Base-by-base conservation (phyloP, 2,329 filamentous ascomycete species). In the Hawksworthiomyces lignivorus region DNA sequence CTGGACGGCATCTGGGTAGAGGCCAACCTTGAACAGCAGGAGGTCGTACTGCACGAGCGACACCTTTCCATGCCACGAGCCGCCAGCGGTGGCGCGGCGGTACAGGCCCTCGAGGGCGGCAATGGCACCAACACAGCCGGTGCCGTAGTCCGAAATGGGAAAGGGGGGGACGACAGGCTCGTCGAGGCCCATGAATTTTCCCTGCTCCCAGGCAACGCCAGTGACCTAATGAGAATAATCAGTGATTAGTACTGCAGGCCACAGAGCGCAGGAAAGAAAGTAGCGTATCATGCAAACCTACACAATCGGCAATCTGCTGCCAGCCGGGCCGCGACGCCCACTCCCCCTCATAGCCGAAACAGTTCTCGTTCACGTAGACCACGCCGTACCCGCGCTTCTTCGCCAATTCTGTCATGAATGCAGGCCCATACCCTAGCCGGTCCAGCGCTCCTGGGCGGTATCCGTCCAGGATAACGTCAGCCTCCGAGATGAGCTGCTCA, bases 21-120 rank as follows among this genome's bases (percentile, higher is more conserved):
- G 58, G 1, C 80, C 80, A 0, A 77, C 66, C 15, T 72, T 68
- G 52, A 84, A 72, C 18, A 85, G 68, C 3, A 82, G 69, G 1
- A 84, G 67, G 48, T 86, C 79, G 54, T 85, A 85, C 51, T 85
- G 80, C 52, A 79, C 68, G 15, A 85, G 64, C 2, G 77, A 81
- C 0, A 72, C 75, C 39, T 72, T 76, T 36, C 80, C 80, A 44
- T 78, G 67, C 67, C 80, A 84, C 1, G 77, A 82, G 1, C 82
- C 82, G 15, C 82, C 82, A 11, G 62, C 58, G 8, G 70, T 77
- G 0, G 80, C 74, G 24, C 82, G 70, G 51, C 73, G 70, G 52
- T 77, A 78, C 8, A 86, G 65, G 1, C 80, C 82, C 0, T 70
- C 69, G 27, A 87, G 57, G 0, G 80, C 80, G 4, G 80, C 77